Base-by-base conservation (phyloP, 257 asterid species). In the Cynanchum wilfordii region DNA sequence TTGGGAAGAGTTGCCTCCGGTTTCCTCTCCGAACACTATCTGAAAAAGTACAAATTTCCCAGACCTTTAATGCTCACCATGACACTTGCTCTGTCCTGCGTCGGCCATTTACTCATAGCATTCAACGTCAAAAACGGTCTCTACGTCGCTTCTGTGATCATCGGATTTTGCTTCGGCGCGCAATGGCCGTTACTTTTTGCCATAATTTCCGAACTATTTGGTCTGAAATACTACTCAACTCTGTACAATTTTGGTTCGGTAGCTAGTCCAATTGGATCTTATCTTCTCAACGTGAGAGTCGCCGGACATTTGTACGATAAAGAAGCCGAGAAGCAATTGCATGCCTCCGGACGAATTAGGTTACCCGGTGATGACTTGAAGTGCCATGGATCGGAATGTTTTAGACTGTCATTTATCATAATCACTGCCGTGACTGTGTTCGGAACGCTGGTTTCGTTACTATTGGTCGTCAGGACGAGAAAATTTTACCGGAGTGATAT, bases 111-210 rank as follows among this genome's bases (percentile, higher is more conserved):
- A 0, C 49, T 89, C 36, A 89, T 91, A 40, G 97, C 96, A 1
- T 87, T 89, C 68, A 76, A 79, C 22, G 90, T 87, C 24, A 82
- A 82, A 1, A 83, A 82, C 65, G 96, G 94, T 25, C 86, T 91
- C 1, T 91, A 91, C 66, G 20, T 89, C 5, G 94, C 97, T 7
- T 90, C 96, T 0, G 90, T 90, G 42, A 80, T 90, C 13, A 90
- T 90, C 63, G 97, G 96, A 10, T 90, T 90, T 77, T 90, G 97
- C 63, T 90, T 90, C 75, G 97, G 97, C 0, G 97, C 97, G 1
- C 97, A 90, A 73, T 89, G 96, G 96, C 97, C 97, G 16, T 47
- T 90, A 56, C 87, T 90, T 0, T 90, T 87, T 65, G 96, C 97
- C 51, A 87, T 90, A 22, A 90, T 90, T 2, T 90, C 97, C 0